Base-by-base conservation (phyloP, 768 basidiomycete species). In the Tremella fuciformis region DNA sequence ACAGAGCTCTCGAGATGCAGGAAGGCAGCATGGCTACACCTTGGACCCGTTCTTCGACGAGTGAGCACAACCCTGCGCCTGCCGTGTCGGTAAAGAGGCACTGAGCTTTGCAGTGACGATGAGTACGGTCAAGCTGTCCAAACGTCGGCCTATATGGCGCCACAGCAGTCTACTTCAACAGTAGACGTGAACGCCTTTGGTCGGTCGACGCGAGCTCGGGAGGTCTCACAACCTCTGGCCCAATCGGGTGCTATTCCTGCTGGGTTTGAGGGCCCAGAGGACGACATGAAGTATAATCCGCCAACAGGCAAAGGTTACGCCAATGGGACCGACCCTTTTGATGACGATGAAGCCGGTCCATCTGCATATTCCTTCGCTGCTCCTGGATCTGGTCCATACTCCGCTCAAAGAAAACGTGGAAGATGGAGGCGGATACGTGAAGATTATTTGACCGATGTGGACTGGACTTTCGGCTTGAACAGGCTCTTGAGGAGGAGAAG, bases 11-110 rank as follows among this genome's bases (percentile, higher is more conserved):
- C 3, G 39, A 53, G 62, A 55, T 47, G 53, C 59, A 24, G 57
- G 59, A 2, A 58, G 61, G 51, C 65, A 67, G 52, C 68, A 65
- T 34, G 67, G 66, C 18, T 74, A 67, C 53, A 61, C 65, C 24
- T 44, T 76, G 49, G 75, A 76, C 63, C 69, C 70, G 0, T 76
- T 76, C 64, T 76, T 76, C 52, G 73, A 76, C 59, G 75, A 76
- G 75, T 74, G 51, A 60, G 72, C 67, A 8, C 8, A 6, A 15
- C 13, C 18, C 34, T 50, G 8, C 25, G 8, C 18, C 1, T 11
- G 7, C 52, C 26, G 34, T 26, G 40, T 44, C 18, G 11, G 26
- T 16, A n/a, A n/a, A n/a, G n/a, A n/a, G n/a, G 48, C 13, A 3
- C 18, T 39, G 47, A 55, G 15, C 41, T 55, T 54, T 26, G 49